phyloP scores from a whole-genome alignment of 1,284 basidiomycete species.

The Leccinum solheimii region DNA sequence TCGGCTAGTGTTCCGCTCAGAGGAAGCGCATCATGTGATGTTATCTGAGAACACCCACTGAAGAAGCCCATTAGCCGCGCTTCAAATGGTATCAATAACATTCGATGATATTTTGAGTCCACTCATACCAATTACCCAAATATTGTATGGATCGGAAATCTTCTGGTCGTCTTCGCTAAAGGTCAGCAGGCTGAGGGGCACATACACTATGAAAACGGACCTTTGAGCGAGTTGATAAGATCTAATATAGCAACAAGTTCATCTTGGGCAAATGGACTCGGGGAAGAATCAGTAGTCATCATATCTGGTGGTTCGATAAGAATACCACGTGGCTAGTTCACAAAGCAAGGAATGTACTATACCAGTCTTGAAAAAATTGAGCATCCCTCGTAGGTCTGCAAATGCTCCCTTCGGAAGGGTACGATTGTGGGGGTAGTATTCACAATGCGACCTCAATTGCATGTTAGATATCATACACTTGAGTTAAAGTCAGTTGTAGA shows the following conservation, averaged over 20 bases:
- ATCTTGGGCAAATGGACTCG: slow-evolving; percentile 21
- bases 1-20: slow-evolving; percentile 15
- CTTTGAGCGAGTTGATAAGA: slow-evolving; percentile 21
- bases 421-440: slow-evolving; percentile 22
- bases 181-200: neutral
- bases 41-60: slow-evolving; percentile 7
- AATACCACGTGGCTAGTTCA: neutral
- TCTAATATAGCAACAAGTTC: slow-evolving; percentile 9
- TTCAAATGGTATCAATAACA: slow-evolving; percentile 5
- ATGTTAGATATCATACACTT: neutral
- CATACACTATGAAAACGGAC: slow-evolving; percentile 13
- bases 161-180: slow-evolving; percentile 5
- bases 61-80: slow-evolving; percentile 20
- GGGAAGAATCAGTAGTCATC: slow-evolving; percentile 22
- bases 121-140: slow-evolving; percentile 24
- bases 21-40: neutral
- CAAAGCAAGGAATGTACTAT: neutral
- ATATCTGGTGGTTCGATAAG: slow-evolving; percentile 14
- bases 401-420: slow-evolving; percentile 9
- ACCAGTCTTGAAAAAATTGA: slow-evolving; percentile 25
- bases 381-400: slow-evolving; percentile 20
- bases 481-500: slow-evolving; percentile 1
- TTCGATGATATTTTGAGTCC: neutral
- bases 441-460: slow-evolving; percentile 19
- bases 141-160: slow-evolving; percentile 8